phyloP scores from a whole-genome alignment of 306 rosid genomes.

The Alnus rubra region DNA sequence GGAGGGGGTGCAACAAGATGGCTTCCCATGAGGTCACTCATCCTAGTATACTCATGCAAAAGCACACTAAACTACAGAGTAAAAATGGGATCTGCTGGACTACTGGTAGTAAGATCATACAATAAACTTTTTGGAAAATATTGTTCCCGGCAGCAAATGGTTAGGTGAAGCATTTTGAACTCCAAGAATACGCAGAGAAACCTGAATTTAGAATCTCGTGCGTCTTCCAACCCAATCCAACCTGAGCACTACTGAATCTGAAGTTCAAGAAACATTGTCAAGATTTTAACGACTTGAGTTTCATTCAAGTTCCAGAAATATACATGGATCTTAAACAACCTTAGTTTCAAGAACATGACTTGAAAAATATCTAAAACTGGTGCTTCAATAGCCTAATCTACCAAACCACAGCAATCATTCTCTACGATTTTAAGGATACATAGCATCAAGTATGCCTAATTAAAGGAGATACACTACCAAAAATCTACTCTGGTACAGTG shows the following conservation, averaged over 20 bases:
- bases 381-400: background rate
- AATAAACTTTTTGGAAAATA: background rate
- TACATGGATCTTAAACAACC: background rate
- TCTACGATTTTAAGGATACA: background rate
- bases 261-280: background rate
- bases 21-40: background rate
- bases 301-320: background rate
- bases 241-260: background rate
- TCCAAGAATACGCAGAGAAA: background rate
- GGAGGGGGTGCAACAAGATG: background rate
- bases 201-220: background rate
- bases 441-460: background rate
- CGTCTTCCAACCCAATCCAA: background rate
- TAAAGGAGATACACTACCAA: background rate
- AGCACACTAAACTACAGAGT: background rate
- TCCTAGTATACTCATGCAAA: background rate
- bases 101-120: background rate
- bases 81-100: background rate
- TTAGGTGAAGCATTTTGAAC: constrained; percentile 2
- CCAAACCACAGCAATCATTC: background rate
- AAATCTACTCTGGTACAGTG: background rate
- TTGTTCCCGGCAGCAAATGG: background rate
- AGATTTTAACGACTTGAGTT: background rate
- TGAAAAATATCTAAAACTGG: background rate
- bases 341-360: background rate